phyloP scores from a whole-genome alignment of 495 filamentous ascomycete genomes.

The Penicillium alfredii region DNA sequence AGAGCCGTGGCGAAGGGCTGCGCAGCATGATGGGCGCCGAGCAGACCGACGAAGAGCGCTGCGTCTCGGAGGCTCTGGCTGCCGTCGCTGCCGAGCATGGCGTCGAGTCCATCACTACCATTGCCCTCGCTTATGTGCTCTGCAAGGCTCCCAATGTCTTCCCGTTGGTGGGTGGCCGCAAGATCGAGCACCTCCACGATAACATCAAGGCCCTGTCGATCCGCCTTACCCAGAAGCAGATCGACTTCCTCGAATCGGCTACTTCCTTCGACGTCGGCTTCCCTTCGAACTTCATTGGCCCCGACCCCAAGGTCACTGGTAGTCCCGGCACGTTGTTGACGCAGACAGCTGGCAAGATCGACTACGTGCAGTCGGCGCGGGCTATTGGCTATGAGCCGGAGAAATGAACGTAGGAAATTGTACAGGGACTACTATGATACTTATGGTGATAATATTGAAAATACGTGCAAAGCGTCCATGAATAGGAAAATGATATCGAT shows the following conservation, averaged over 20 bases:
- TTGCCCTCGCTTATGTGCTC: constrained; percentile 71
- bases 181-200: constrained; percentile 56
- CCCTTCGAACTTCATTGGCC: constrained; percentile 43
- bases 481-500: constrained; percentile 5
- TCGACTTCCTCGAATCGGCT: constrained; percentile 50
- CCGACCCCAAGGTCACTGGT: constrained; percentile 25
- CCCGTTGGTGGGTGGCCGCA: constrained; percentile 65
- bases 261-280: constrained; percentile 48
- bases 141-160: constrained; percentile 71
- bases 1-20: constrained; percentile 26
- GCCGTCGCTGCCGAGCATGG: constrained; percentile 48
- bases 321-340: constrained; percentile 36
- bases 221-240: constrained; percentile 48
- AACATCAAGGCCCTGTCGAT: constrained; percentile 58
- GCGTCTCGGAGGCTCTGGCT: constrained; percentile 42
- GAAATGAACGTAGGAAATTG: constrained; percentile 1
- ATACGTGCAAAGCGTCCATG: too few species aligned
- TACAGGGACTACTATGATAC: too few species aligned
- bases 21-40: constrained; percentile 12
- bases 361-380: constrained; percentile 32
- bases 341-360: constrained; percentile 38
- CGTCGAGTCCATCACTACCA: constrained; percentile 40
- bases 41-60: constrained; percentile 36
- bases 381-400: constrained; percentile 26
- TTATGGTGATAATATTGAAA: too few species aligned